Conservation (phyloP, 2,329 filamentous ascomycete genomes). For the Arthroderma sp. region DNA sequence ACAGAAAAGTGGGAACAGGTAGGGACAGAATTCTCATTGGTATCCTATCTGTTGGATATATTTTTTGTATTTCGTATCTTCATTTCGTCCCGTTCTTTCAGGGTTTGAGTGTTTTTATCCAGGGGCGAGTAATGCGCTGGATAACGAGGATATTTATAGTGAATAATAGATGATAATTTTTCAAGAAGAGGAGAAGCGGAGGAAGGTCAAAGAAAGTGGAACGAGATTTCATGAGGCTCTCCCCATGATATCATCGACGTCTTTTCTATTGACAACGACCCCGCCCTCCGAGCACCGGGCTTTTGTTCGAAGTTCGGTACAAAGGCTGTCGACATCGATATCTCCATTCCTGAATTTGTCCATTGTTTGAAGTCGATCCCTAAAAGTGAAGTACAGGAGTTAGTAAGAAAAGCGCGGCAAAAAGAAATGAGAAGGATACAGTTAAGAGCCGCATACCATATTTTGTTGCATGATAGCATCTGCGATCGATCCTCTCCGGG, state of each 20-base stretch:
- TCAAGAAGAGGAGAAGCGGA: neutral
- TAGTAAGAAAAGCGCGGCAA: neutral
- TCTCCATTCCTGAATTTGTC: slow-evolving; percentile 80
- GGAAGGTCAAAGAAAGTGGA: neutral
- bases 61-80: too few species aligned
- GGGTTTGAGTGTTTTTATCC: too few species aligned
- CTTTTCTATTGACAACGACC: slow-evolving; percentile 74
- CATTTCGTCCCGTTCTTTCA: too few species aligned
- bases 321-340: slow-evolving; percentile 86
- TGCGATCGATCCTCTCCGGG: slow-evolving; percentile 47
- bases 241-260: slow-evolving; percentile 68
- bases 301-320: slow-evolving; percentile 85
- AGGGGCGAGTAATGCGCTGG: too few species aligned
- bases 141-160: too few species aligned
- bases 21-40: too few species aligned
- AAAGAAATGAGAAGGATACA: neutral
- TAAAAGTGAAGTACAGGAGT: slow-evolving; percentile 25
- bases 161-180: neutral
- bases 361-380: slow-evolving; percentile 81
- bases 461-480: slow-evolving; percentile 74
- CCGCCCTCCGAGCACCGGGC: slow-evolving; percentile 84
- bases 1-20: too few species aligned
- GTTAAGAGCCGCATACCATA: slow-evolving; percentile 55
- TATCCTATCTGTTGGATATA: too few species aligned
- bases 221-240: slow-evolving; percentile 18